Percentiles rank a stretch among this genome's conserved stretches.
Evolutionary conservation across 2,329 filamentous ascomycete species (phyloP).

Genomic region (Sphaceloma murrayae): DNA sequence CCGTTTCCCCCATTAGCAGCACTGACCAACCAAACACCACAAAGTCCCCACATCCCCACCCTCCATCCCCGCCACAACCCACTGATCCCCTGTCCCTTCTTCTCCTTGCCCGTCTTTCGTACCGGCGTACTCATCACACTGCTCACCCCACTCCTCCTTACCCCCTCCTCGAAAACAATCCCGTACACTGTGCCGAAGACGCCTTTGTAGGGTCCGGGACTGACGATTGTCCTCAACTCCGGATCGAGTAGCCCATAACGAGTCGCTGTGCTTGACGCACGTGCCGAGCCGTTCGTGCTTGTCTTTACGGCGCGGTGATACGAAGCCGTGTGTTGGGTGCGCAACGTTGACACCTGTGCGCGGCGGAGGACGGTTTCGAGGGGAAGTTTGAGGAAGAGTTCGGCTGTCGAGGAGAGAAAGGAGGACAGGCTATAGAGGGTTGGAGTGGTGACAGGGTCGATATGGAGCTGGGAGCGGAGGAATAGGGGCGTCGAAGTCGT

Average conservation of each 20-base stretch:
- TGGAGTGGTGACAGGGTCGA: slow-evolving; percentile 74
- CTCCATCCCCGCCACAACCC: slow-evolving; percentile 67
- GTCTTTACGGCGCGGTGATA: slow-evolving; percentile 19
- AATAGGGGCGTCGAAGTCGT: slow-evolving; percentile 75
- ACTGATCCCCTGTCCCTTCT: slow-evolving; percentile 57
- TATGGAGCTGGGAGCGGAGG: slow-evolving; percentile 70
- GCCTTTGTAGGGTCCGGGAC: slow-evolving; percentile 72
- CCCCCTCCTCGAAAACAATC: slow-evolving; percentile 75
- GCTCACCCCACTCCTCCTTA: slow-evolving; percentile 25
- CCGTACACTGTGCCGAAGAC: slow-evolving; percentile 84
- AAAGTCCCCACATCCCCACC: slow-evolving; percentile 66
- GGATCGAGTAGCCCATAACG: slow-evolving; percentile 24
- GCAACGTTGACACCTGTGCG: slow-evolving; percentile 68
- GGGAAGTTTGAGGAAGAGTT: slow-evolving; percentile 78
- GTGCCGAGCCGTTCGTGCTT: slow-evolving; percentile 32
- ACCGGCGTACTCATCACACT: slow-evolving; percentile 8
- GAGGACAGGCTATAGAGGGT: slow-evolving; percentile 71
- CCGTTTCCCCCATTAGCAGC: slow-evolving; percentile 48
- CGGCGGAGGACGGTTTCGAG: slow-evolving; percentile 85
- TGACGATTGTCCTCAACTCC: slow-evolving; percentile 61
- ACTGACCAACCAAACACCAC: slow-evolving; percentile 63
- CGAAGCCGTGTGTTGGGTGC: slow-evolving; percentile 22
- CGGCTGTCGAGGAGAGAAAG: slow-evolving; percentile 68
- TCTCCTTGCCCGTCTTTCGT: slow-evolving; percentile 17
- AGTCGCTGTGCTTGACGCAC: slow-evolving; percentile 18